Percentiles rank a stretch among this genome's conserved stretches.
phyloP scores from a whole-genome alignment of 148 eudicot genomes.

The Diospyros lotus region DNA sequence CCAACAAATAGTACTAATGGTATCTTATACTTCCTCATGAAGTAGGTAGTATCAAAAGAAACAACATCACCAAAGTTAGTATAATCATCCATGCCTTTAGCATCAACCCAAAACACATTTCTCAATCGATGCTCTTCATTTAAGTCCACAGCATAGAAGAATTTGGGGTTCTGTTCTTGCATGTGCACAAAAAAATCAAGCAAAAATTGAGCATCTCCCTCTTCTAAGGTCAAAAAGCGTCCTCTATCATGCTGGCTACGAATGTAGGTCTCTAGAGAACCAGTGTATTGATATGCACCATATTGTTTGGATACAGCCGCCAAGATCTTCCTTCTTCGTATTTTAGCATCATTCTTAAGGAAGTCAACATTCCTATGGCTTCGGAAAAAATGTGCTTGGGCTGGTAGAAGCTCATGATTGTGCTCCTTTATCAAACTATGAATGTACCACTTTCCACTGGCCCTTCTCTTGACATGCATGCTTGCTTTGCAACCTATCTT shows the following conservation, averaged over 20 bases:
- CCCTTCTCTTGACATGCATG: slow-evolving; percentile 65
- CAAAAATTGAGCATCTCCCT: slow-evolving; percentile 54
- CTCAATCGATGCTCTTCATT: slow-evolving; percentile 63
- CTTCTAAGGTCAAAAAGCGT: slow-evolving; percentile 44
- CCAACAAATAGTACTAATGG: slow-evolving; percentile 59
- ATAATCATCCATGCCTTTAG: slow-evolving; percentile 58
- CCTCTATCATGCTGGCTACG: slow-evolving; percentile 53
- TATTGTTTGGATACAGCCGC: slow-evolving; percentile 48
- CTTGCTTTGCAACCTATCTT: slow-evolving; percentile 81
- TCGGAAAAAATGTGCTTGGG: slow-evolving; percentile 60
- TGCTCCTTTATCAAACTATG: slow-evolving; percentile 62
- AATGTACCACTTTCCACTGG: slow-evolving; percentile 58
- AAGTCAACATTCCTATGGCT: slow-evolving; percentile 55
- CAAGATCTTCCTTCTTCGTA: slow-evolving; percentile 44
- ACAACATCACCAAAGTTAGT: slow-evolving; percentile 55
- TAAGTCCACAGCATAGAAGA: slow-evolving; percentile 59
- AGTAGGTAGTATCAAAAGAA: slow-evolving; percentile 51
- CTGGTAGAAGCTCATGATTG: slow-evolving; percentile 66
- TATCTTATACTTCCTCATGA: slow-evolving; percentile 46
- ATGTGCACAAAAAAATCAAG: slow-evolving; percentile 58
- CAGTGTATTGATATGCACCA: slow-evolving; percentile 45
- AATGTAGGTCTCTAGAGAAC: slow-evolving; percentile 34
- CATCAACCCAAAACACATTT: slow-evolving; percentile 67
- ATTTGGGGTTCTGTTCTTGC: slow-evolving; percentile 61
- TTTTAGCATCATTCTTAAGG: slow-evolving; percentile 47